phyloP scores from a whole-genome alignment of 306 rosid genomes.

The Rosa persica region DNA sequence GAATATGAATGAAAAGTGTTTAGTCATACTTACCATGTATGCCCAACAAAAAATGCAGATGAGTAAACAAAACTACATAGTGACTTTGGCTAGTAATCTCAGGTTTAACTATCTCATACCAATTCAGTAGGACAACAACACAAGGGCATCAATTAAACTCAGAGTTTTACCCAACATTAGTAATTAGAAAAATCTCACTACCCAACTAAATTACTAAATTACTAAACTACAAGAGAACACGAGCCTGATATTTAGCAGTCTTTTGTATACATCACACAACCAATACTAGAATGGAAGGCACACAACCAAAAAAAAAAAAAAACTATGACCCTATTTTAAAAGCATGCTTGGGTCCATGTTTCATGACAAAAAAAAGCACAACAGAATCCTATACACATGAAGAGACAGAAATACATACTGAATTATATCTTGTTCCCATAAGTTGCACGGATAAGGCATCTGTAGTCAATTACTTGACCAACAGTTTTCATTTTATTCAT shows the following conservation, averaged over 20 bases:
- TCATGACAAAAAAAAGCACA: not conserved
- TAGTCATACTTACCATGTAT: conserved; percentile 52
- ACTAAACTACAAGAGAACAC: not conserved
- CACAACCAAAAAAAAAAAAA: not conserved
- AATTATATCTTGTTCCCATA: conserved; percentile 83
- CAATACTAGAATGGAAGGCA: too few relatives aligned
- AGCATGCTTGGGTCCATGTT: not conserved
- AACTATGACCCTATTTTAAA: not conserved
- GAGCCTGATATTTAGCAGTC: not conserved
- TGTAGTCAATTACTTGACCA: conserved; percentile 68
- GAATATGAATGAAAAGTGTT: too few relatives aligned
- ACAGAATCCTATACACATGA: not conserved
- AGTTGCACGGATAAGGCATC: conserved; percentile 93
- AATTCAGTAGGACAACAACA: not conserved
- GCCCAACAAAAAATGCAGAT: conserved; percentile 63
- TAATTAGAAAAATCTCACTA: not conserved
- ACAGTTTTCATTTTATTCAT: conserved; percentile 61
- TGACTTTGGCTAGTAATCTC: not conserved
- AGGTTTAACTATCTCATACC: not conserved
- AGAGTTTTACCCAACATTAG: not conserved
- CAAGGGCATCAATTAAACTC: not conserved
- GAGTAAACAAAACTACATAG: not conserved
- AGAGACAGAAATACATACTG: conserved; percentile 46
- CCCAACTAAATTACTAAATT: not conserved
- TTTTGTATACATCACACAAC: not conserved